Base-by-base conservation (phyloP, 2,329 filamentous ascomycete species). In the Cytospora leucostoma region DNA sequence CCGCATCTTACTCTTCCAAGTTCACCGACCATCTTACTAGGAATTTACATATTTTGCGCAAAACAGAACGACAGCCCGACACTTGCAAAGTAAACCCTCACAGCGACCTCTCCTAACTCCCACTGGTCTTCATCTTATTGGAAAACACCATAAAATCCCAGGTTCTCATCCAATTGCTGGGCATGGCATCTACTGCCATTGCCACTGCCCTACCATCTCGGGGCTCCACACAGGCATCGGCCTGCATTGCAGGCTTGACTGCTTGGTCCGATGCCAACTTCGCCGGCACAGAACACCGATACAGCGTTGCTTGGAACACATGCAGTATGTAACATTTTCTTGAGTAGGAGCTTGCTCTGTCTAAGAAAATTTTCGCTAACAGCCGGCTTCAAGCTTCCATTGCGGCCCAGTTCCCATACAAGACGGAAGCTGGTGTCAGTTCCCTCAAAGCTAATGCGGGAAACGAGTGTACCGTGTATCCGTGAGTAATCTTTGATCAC, bases 231-330 rank as follows among this genome's bases (percentile, higher is more conserved):
- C 19, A 21, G 7, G 27, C 2, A 13, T 51, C 50, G 1, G 21
- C 17, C 34, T 65, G 63, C 47, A 21, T 38, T 5, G 51, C 50
- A 3, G 63, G 59, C 7, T 60, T 65, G n/a, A 65, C 59, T 0
- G 59, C 15, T 5, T 65, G 59, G 59, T 62, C 63, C 4, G 59
- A 62, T 44, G 63, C 63, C 40, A 59, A 65, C 56, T 65, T 65
- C n/a, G 37, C 40, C 10, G 63, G 63, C n/a, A 59, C 3, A 0
- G 44, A 50, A n/a, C n/a, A 56, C 2, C 63, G 62, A n/a, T 62
- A 65, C 21, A 62, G 62, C 44, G 59, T 65, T 33, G 55, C 63
- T 2, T 58, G 49, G 34, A 56, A 65, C 17, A 62, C 63, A 35
- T 65, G 63, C 55, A 56, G 63, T 65, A 62, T 13, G 59, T n/a